phyloP scores from a whole-genome alignment of 495 filamentous ascomycete genomes.

The Chaetomium fimeti region DNA sequence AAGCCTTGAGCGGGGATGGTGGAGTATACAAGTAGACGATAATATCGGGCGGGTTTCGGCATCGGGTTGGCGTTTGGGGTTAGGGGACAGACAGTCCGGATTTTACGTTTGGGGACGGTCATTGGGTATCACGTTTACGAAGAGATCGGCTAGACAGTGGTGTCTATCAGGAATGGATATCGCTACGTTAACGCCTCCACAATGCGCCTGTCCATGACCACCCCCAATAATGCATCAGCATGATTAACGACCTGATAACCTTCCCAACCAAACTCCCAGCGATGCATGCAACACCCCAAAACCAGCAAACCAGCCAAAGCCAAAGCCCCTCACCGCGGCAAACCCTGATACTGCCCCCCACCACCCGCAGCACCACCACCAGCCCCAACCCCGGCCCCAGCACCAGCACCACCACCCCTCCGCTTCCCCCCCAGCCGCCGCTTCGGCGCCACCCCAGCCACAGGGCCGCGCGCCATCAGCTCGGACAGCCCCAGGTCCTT shows the following conservation, averaged over 20 bases:
- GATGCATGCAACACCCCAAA: slow-evolving; percentile 13
- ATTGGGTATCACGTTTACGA: slow-evolving; percentile 7
- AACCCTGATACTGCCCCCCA: slow-evolving; percentile 35
- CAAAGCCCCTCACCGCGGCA: slow-evolving; percentile 45
- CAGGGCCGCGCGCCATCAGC: slow-evolving; percentile 59
- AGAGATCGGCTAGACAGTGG: background rate
- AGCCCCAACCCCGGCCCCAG: slow-evolving; percentile 12
- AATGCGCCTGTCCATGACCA: slow-evolving; percentile 1
- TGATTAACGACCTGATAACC: background rate
- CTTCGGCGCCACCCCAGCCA: slow-evolving; percentile 18
- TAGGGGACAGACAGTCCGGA: background rate
- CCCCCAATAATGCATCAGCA: background rate
- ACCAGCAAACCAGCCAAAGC: background rate
- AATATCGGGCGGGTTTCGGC: slow-evolving; percentile 12
- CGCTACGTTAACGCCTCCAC: slow-evolving; percentile 1
- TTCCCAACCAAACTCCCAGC: slow-evolving; percentile 13
- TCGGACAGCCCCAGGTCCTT: slow-evolving; percentile 77
- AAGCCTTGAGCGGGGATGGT: slow-evolving; percentile 32
- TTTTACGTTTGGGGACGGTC: background rate
- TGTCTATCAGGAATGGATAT: slow-evolving; percentile 4
- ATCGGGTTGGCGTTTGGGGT: slow-evolving; percentile 31
- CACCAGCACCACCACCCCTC: slow-evolving; percentile 18
- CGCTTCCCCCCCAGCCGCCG: slow-evolving; percentile 12
- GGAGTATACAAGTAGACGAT: background rate
- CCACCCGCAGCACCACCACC: slow-evolving; percentile 16